Conservation (phyloP, 2,329 filamentous ascomycete genomes). For the Scedosporium apiospermum region DNA sequence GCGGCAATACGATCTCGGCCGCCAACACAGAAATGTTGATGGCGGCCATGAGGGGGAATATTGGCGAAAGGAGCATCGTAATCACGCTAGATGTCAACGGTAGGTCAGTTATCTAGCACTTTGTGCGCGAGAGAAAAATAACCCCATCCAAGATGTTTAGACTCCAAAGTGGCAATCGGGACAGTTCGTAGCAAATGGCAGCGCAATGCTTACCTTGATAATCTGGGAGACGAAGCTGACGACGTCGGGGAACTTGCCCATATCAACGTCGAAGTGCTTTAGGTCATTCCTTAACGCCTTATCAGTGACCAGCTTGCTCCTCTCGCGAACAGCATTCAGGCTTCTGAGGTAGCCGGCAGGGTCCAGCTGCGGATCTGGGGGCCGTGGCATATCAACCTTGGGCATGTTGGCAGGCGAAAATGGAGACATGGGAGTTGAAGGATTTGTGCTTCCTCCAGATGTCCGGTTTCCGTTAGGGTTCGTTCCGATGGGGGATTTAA, state of each 20-base stretch:
- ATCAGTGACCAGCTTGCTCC: conserved; percentile 62
- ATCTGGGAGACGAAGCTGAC: conserved; percentile 84
- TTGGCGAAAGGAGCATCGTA: conserved; percentile 43
- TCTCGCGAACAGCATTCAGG: conserved; percentile 77
- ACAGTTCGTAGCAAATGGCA: neutral
- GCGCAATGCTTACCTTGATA: conserved; percentile 66
- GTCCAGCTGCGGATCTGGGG: conserved; percentile 80
- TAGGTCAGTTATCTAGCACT: neutral
- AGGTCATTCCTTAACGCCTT: conserved; percentile 71
- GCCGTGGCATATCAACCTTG: conserved; percentile 71
- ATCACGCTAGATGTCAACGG: conserved; percentile 32
- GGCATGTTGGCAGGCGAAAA: conserved; percentile 49
- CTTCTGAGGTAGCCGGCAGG: conserved; percentile 86
- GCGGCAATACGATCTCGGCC: conserved; percentile 64
- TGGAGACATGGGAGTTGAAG: conserved; percentile 39
- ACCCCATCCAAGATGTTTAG: too few species aligned
- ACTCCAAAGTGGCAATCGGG: neutral
- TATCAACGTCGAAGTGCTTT: conserved; percentile 81
- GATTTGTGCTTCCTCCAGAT: conserved; percentile 38
- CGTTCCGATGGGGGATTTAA: conserved; percentile 27
- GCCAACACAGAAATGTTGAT: conserved; percentile 79
- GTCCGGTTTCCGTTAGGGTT: conserved; percentile 35
- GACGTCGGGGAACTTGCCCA: conserved; percentile 73
- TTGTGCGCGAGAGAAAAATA: too few species aligned
- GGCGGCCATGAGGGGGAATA: conserved; percentile 80